Percentiles rank a stretch among this genome's conserved stretches.
Evolutionary conservation across 768 basidiomycete species (phyloP).

Genomic region (Suillus luteus): DNA sequence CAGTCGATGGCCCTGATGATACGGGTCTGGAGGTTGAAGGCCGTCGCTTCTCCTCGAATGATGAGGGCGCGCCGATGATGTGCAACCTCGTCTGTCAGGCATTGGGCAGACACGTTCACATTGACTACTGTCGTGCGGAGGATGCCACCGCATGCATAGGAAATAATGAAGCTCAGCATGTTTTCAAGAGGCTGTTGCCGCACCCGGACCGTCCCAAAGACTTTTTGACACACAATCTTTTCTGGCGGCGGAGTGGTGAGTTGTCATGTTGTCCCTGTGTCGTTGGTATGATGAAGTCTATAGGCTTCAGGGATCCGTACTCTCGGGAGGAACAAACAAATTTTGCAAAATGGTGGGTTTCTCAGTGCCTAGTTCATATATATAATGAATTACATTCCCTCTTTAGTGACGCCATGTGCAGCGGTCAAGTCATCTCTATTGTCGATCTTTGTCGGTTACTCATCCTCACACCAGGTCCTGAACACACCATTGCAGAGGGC

Average conservation of each 20-base stretch:
- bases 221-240: constrained; percentile 51
- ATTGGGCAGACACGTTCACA: constrained; percentile 57
- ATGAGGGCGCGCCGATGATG: constrained; percentile 65
- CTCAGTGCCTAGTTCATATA: neutral
- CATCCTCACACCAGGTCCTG: constrained; percentile 40
- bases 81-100: constrained; percentile 59
- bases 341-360: constrained; percentile 54
- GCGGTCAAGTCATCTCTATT: constrained; percentile 33
- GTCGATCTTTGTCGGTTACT: neutral
- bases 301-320: constrained; percentile 67
- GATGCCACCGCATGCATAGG: constrained; percentile 37
- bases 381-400: neutral
- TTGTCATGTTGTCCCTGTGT: neutral
- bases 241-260: constrained; percentile 59
- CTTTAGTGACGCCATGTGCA: constrained; percentile 51
- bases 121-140: constrained; percentile 54
- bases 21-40: constrained; percentile 54
- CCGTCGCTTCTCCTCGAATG: constrained; percentile 51
- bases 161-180: constrained; percentile 49
- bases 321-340: constrained; percentile 53
- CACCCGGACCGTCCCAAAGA: constrained; percentile 52
- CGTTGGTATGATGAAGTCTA: neutral
- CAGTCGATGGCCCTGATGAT: constrained; percentile 53
- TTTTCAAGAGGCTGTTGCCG: constrained; percentile 44
- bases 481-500: constrained; percentile 44